phyloP scores from a whole-genome alignment of 2,329 filamentous ascomycete genomes.

The Colletotrichum coccodes region DNA sequence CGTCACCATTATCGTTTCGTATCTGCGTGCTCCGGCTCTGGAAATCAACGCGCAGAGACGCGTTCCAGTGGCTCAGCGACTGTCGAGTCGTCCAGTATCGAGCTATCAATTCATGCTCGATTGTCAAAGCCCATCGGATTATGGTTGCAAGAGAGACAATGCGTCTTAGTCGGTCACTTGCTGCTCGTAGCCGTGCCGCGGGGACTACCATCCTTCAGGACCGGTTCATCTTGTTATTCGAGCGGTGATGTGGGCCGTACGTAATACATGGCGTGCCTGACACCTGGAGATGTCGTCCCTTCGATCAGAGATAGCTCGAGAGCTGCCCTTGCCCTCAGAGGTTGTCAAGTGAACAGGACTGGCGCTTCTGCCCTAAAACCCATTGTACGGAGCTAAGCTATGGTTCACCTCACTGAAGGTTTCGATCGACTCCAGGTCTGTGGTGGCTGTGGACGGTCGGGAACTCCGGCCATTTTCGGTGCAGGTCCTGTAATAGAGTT shows the following conservation, averaged over 20 bases:
- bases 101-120: neutral
- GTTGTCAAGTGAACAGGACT: neutral
- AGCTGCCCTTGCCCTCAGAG: neutral
- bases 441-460: neutral
- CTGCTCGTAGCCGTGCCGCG: neutral
- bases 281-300: neutral
- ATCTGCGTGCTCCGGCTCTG: neutral
- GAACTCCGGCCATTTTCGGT: neutral
- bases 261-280: neutral
- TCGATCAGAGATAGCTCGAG: neutral
- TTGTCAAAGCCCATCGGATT: neutral
- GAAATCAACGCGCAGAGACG: neutral
- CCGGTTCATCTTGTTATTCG: neutral
- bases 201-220: neutral
- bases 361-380: neutral
- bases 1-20: neutral
- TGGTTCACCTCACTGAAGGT: neutral
- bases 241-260: neutral
- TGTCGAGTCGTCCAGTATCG: neutral
- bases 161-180: neutral
- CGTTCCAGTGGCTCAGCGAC: too few species aligned
- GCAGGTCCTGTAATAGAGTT: neutral
- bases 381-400: neutral
- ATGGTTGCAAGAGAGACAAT: neutral
- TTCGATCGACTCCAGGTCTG: neutral